A percentile compares a stretch with the other conserved stretches of the same genome.
These are phyloP conservation scores for Trametes coccinea DNA, from an alignment of 768 basidiomycete genomes.

Conservation along the genomic window DNA sequence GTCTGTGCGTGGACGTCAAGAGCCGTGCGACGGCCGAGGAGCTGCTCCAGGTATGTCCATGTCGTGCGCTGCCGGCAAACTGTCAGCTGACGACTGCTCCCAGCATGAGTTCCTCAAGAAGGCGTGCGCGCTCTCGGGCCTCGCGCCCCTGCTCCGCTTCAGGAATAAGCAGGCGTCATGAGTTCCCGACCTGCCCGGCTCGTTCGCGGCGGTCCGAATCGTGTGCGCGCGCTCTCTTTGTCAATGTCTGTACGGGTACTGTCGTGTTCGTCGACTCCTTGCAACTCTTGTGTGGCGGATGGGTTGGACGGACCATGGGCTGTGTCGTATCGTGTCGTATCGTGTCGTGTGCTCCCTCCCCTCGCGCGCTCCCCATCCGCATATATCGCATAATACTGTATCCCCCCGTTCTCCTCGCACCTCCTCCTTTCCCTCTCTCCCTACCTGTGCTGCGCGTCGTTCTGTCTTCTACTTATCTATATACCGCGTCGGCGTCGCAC, in stretches of 20 bases:
- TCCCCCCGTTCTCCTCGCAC: constrained; percentile 22
- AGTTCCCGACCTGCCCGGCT: constrained; percentile 11
- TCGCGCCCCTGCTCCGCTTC: constrained; percentile 85
- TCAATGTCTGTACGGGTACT: no score
- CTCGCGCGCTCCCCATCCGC: not conserved
- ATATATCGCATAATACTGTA: not conserved
- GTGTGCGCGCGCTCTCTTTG: no score
- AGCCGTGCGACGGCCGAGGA: constrained; percentile 90
- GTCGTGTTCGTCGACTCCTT: no score
- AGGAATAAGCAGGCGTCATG: constrained; percentile 58
- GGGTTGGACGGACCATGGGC: constrained; percentile 4
- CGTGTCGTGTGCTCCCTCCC: no score
- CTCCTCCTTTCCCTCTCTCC: not conserved
- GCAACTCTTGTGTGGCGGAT: not conserved
- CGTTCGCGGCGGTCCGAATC: not conserved
- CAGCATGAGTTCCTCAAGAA: constrained; percentile 95
- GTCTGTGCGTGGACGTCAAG: constrained; percentile 93
- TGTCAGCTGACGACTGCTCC: constrained; percentile 14
- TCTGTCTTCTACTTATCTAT: constrained; percentile 12
- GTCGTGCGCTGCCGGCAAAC: constrained; percentile 1
- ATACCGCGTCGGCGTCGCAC: constrained; percentile 9
- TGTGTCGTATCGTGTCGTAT: not conserved
- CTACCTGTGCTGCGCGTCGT: not conserved
- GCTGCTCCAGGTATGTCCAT: constrained; percentile 67
- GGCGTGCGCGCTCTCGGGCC: constrained; percentile 76